Conservation (phyloP, 768 basidiomycete species). For the Termitomyces sp. region DNA sequence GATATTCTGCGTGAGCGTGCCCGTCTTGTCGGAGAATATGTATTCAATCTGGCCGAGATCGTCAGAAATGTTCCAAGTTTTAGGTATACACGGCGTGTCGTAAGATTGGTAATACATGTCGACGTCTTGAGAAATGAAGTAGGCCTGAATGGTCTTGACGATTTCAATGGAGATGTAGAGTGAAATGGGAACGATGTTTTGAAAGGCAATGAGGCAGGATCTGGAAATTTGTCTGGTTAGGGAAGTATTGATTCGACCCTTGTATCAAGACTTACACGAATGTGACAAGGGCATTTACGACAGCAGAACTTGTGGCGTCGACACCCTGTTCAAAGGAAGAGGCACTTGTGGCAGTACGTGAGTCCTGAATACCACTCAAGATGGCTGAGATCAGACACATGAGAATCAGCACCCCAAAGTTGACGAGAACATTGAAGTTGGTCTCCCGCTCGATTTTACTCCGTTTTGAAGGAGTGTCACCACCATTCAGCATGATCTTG, state of each 20-base stretch:
- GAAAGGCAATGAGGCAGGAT: slow-evolving; percentile 91
- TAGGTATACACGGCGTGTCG: slow-evolving; percentile 87
- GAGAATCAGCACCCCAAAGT: slow-evolving; percentile 70
- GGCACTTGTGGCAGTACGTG: slow-evolving; percentile 55
- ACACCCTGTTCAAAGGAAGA: slow-evolving; percentile 65
- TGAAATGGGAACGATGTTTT: slow-evolving; percentile 95
- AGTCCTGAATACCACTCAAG: slow-evolving; percentile 69
- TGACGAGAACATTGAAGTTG: slow-evolving; percentile 96
- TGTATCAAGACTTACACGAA: slow-evolving; percentile 67
- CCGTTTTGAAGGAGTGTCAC: slow-evolving; percentile 92
- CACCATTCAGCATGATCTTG: slow-evolving; percentile 89
- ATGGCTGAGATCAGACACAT: slow-evolving; percentile 79
- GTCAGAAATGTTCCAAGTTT: slow-evolving; percentile 98
- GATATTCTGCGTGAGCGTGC: slow-evolving; percentile 95
- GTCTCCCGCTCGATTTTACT: slow-evolving; percentile 98
- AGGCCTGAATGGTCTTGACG: slow-evolving; percentile 96
- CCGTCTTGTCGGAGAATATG: slow-evolving; percentile 85
- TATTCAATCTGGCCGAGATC: slow-evolving; percentile 99
- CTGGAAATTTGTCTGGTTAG: slow-evolving; percentile 33
- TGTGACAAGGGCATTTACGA: slow-evolving; percentile 79
- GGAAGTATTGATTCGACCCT: neutral
- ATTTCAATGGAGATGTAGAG: slow-evolving; percentile 98
- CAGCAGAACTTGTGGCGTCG: slow-evolving; percentile 53
- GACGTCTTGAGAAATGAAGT: slow-evolving; percentile 91
- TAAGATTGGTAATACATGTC: slow-evolving; percentile 94